These are phyloP conservation scores for Aegilops sharonensis DNA, from an alignment of 176 grass and related monocot genomes.

Conservation along the genomic window DNA sequence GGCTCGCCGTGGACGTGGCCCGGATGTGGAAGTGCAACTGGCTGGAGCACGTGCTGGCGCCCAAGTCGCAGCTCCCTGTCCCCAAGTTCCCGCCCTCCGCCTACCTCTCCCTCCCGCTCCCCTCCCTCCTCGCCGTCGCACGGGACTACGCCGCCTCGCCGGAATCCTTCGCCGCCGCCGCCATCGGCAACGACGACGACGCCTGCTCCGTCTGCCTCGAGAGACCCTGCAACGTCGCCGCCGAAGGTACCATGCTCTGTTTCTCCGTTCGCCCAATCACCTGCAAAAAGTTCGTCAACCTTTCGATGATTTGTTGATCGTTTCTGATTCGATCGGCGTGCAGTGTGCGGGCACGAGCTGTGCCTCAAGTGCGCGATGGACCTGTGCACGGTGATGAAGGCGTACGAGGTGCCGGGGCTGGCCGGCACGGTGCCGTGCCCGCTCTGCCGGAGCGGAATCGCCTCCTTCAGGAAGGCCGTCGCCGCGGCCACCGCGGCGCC, in stretches of 20 bases:
- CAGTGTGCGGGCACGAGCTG: constrained; percentile 81
- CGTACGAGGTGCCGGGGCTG: constrained; percentile 39
- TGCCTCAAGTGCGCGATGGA: constrained; percentile 77
- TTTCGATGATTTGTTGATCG: background rate
- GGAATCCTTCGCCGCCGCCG: too few relatives aligned
- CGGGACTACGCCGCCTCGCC: background rate
- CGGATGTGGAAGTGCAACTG: constrained; percentile 59
- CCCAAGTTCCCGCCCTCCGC: constrained; percentile 67
- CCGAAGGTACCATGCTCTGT: constrained; percentile 48
- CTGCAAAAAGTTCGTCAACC: background rate
- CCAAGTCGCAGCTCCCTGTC: constrained; percentile 50
- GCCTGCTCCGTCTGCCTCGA: constrained; percentile 80
- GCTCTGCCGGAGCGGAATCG: constrained; percentile 72
- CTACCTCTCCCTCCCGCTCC: constrained; percentile 66
- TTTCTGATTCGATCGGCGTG: background rate
- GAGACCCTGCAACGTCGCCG: constrained; percentile 66
- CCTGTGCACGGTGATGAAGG: constrained; percentile 76
- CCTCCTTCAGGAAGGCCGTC: constrained; percentile 54
- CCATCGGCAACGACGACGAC: background rate
- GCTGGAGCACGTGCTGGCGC: constrained; percentile 71
- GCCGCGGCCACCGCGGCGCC: background rate
- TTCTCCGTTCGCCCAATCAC: background rate
- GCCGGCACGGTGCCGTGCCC: constrained; percentile 85
- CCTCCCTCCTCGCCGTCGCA: constrained; percentile 55
- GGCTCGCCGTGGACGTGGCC: constrained; percentile 82